These are phyloP conservation scores for Podaxis rugospora DNA, from an alignment of 768 basidiomycete genomes.

Conservation along the genomic window DNA sequence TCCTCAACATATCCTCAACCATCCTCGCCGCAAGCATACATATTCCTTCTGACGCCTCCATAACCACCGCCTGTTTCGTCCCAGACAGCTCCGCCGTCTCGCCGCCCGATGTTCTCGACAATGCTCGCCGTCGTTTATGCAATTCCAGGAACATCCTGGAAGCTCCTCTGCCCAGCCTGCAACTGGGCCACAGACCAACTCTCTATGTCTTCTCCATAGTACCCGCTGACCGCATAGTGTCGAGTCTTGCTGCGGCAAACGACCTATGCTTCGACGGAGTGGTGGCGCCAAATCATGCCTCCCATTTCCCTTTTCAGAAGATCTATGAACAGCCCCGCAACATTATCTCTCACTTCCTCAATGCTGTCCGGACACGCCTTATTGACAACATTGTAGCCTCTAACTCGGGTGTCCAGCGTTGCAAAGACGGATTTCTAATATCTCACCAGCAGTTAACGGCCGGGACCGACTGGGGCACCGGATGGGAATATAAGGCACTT, in stretches of 20 bases:
- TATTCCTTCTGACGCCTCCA: slow-evolving; percentile 36
- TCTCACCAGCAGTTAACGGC: slow-evolving; percentile 18
- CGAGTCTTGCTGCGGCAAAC: slow-evolving; percentile 21
- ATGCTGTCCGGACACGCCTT: slow-evolving; percentile 53
- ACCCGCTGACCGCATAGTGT: slow-evolving; percentile 15
- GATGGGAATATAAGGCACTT: slow-evolving; percentile 54
- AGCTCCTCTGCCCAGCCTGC: slow-evolving; percentile 48
- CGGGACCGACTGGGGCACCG: slow-evolving; percentile 50
- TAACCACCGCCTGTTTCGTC: slow-evolving; percentile 43
- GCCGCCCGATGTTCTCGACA: slow-evolving; percentile 44
- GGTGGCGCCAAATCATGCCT: slow-evolving; percentile 14
- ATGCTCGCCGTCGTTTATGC: slow-evolving; percentile 47
- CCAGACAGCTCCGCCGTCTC: slow-evolving; percentile 17
- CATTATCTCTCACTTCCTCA: slow-evolving; percentile 49
- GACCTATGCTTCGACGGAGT: slow-evolving; percentile 45
- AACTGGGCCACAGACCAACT: slow-evolving; percentile 36
- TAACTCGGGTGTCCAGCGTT: slow-evolving; percentile 32
- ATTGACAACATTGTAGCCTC: slow-evolving; percentile 52
- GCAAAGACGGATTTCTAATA: slow-evolving; percentile 64
- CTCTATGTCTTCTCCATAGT: slow-evolving; percentile 60
- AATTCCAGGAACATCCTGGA: slow-evolving; percentile 38
- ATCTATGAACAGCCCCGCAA: slow-evolving; percentile 17
- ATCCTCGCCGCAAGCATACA: slow-evolving; percentile 25
- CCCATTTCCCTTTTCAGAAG: slow-evolving; percentile 4
- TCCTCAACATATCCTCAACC: neutral